Conservation (phyloP, 1,284 basidiomycete genomes). For the Anthracocystis setariae region DNA sequence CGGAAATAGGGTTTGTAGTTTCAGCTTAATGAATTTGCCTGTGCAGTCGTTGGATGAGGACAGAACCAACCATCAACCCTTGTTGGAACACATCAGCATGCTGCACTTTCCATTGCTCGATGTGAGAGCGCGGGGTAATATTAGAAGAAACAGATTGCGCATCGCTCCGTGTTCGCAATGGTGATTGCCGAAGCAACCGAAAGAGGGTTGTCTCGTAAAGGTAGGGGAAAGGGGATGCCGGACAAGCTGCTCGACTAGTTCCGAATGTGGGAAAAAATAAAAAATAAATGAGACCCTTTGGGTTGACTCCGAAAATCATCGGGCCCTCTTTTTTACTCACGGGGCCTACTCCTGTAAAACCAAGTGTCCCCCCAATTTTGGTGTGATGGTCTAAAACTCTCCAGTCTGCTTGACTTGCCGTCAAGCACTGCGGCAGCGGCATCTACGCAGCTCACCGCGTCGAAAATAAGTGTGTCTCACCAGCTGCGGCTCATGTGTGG, state of each 20-base stretch:
- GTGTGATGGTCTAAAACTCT: background rate
- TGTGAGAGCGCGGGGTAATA: background rate
- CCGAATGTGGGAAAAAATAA: constrained; percentile 18
- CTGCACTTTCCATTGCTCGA: too few species aligned
- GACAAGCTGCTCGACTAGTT: constrained; percentile 6
- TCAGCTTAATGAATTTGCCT: too few species aligned
- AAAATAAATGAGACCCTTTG: background rate
- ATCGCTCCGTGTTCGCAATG: background rate
- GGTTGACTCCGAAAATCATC: background rate
- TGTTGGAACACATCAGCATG: background rate
- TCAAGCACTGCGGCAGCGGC: constrained; percentile 6
- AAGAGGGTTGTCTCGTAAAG: constrained; percentile 5
- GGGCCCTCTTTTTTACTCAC: too few species aligned
- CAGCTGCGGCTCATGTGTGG: background rate
- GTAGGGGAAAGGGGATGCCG: constrained; percentile 6
- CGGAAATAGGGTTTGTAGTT: background rate
- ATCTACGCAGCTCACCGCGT: constrained; percentile 3
- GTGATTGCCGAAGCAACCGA: constrained; percentile 7
- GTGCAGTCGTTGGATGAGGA: too few species aligned
- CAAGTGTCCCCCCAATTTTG: too few species aligned
- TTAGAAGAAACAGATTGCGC: background rate
- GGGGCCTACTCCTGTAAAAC: too few species aligned
- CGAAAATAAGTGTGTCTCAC: background rate
- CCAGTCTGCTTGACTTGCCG: constrained; percentile 1
- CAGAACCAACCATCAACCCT: constrained; percentile 9